Conservation (phyloP, 805 yeast species). For the Zygoascus ofunaensis region DNA sequence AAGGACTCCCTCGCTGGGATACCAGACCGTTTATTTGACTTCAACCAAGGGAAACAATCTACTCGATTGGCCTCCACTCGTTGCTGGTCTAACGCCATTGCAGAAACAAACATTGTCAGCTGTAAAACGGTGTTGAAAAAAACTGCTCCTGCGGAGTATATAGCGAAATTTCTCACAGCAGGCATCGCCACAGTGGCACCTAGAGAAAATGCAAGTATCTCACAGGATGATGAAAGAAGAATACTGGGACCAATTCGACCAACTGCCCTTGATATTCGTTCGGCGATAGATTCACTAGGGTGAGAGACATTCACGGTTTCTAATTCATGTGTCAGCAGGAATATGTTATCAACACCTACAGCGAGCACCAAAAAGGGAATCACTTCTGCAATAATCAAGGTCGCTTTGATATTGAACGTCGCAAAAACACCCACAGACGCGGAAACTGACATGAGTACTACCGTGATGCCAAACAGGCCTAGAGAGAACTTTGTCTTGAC, state of each 20-base stretch:
- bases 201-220: conserved; percentile 66
- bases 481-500: conserved; percentile 55
- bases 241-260: conserved; percentile 83
- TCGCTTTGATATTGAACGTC: conserved; percentile 68
- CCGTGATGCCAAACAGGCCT: conserved; percentile 75
- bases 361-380: conserved; percentile 90
- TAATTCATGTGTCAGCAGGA: conserved; percentile 73
- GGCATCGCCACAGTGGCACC: conserved; percentile 89
- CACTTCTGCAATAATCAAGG: conserved; percentile 91
- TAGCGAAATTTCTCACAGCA: conserved; percentile 88
- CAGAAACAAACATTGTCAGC: conserved; percentile 69
- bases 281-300: conserved; percentile 43
- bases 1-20: conserved; percentile 8
- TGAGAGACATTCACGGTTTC: conserved; percentile 41
- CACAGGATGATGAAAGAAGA: conserved; percentile 64
- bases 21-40: conserved; percentile 12
- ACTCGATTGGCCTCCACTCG: conserved; percentile 49
- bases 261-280: conserved; percentile 54
- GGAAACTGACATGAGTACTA: conserved; percentile 71
- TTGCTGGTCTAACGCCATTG: conserved; percentile 56
- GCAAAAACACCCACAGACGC: conserved; percentile 80
- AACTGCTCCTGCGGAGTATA: conserved; percentile 83
- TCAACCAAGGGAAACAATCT: conserved; percentile 55
- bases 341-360: conserved; percentile 92
- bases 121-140: conserved; percentile 68